Conservation (phyloP, 257 asterid species). For the Verbena officinalis region DNA sequence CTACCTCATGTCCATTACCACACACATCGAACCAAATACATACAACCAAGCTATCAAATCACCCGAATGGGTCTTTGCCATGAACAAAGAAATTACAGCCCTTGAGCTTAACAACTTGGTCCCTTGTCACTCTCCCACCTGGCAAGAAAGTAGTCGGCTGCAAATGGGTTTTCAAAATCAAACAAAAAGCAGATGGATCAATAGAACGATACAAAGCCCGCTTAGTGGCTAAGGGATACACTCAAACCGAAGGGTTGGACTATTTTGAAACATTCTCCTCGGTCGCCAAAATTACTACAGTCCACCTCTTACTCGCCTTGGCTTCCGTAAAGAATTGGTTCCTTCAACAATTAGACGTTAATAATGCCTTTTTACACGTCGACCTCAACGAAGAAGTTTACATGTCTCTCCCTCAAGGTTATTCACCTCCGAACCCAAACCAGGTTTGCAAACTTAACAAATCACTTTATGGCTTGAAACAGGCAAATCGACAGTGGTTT, state of each 20-base stretch:
- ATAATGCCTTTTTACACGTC: too few relatives aligned
- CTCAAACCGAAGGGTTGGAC: too few relatives aligned
- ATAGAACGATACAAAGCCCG: neutral
- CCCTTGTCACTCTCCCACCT: too few relatives aligned
- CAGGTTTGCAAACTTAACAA: too few relatives aligned
- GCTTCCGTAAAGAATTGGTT: too few relatives aligned
- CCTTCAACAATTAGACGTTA: too few relatives aligned
- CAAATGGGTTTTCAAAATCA: neutral
- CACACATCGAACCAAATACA: too few relatives aligned
- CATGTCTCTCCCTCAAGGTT: neutral
- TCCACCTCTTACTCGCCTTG: neutral
- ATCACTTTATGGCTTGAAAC: neutral
- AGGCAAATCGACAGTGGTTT: neutral
- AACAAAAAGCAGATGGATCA: neutral
- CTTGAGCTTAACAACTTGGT: neutral
- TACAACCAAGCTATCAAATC: too few relatives aligned
- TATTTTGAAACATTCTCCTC: neutral
- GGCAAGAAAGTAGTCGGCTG: neutral
- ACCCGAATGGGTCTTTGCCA: neutral
- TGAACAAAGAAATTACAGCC: neutral
- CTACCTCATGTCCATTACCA: too few relatives aligned
- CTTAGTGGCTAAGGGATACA: neutral
- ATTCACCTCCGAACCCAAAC: too few relatives aligned
- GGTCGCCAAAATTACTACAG: neutral
- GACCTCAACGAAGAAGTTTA: too few relatives aligned